Evolutionary conservation across 306 rosid species (phyloP), one percentile per base, ranked within the genome.

Genomic region (Carpinus viminea): DNA sequence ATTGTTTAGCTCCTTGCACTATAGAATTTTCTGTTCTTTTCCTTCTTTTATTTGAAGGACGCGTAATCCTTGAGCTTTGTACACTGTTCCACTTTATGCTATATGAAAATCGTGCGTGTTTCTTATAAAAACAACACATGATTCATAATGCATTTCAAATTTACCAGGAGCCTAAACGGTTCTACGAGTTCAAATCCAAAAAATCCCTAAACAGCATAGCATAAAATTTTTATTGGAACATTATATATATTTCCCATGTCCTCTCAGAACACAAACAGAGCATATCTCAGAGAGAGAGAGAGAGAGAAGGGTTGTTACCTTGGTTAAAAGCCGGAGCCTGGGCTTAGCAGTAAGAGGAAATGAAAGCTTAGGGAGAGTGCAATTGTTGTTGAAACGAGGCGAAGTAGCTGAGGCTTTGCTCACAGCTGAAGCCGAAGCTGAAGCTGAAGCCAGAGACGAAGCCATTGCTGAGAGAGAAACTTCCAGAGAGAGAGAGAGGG

Each of bases 261-360:
- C 41, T 68, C 72, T 6, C 43, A 3, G 70, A 64, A 64, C 20
- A 46, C 70, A 34, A 64, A 64, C 10, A 64, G 17, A 38, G 47
- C 8, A 54, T 4, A 68, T 17, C 50, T 20, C 51, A 47, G 2
- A 53, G 16, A 46, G 4, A 11, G 55, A 8, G 61, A 68, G 4
- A 11, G 55, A 8, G 61, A 15, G 52, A 68, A 3, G n/a, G 36
- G 7, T 36, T n/a, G 31, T 52, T 75, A 92, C 97, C 97, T 89
- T 82, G 81, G 83, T 62, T 81, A 80, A 76, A 80, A 83, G 68
- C 13, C 85, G 87, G 57, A 90, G 86, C 68, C 57, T 84, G 77
- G 89, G 84, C 71, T 80, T 84, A 18, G 81, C 87, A 77, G 89
- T 77, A 84, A 85, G 81, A 51, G 79, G 83, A 72, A 87, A 85